These are phyloP conservation scores for Solanum tacnaense DNA, from an alignment of 257 asterid genomes.

Conservation along the genomic window DNA sequence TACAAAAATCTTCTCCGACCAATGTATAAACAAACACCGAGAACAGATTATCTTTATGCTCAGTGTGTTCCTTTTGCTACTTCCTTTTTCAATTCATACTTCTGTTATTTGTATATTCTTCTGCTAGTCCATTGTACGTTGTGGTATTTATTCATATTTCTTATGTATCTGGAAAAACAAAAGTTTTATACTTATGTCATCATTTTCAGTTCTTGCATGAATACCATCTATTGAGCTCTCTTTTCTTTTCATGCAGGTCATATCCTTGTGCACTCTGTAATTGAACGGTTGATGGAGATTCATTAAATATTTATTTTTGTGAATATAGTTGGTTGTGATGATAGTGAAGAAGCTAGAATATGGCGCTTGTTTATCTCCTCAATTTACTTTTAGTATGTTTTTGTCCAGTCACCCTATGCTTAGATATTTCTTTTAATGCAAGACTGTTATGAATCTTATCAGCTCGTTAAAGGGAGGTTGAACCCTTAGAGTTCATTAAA, in stretches of 20 bases:
- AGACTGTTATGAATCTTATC: neutral
- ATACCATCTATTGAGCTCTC: slow-evolving; percentile 3
- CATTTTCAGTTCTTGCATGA: neutral
- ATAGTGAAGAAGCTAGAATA: neutral
- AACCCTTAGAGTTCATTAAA: too few relatives aligned
- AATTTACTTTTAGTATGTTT: neutral
- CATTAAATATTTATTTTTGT: neutral
- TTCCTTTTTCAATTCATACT: neutral
- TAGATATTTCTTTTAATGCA: neutral
- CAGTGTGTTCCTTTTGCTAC: neutral
- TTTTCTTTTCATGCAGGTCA: slow-evolving; percentile 57
- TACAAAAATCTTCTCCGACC: neutral
- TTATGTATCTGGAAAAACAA: neutral
- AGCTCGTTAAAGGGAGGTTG: too few relatives aligned
- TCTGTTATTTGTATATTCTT: neutral
- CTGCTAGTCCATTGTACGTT: neutral
- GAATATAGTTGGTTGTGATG: neutral
- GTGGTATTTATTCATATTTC: neutral
- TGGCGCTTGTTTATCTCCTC: neutral
- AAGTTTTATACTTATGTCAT: neutral
- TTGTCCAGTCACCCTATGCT: neutral
- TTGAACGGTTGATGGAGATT: neutral
- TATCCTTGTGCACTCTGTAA: slow-evolving; percentile 47
- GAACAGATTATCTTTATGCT: neutral
- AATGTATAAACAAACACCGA: neutral